Base-by-base conservation (phyloP, 805 yeast species). In the Schwanniomyces occidentalis region DNA sequence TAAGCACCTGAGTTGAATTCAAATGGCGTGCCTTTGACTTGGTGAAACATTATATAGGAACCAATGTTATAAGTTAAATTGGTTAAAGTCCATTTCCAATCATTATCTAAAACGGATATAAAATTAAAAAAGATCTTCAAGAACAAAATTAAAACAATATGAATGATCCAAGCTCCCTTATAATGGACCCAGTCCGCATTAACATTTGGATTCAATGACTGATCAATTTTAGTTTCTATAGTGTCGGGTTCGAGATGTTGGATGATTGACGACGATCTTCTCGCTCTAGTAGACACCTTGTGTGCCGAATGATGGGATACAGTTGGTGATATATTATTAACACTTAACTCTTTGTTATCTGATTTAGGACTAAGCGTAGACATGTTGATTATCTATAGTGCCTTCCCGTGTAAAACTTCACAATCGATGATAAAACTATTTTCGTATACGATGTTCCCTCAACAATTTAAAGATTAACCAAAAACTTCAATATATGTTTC, bases 1-100 rank as follows among this genome's bases (percentile, higher is more conserved):
- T 85, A 93, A 0, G 97, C 98, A 27, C 99, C 99, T 25, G 85
- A 82, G 56, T 90, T 93, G 68, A 91, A 90, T 51, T 93, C 99
- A 56, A 91, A 93, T 0, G 99, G 99, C 2, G 95, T 89, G 24
- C 99, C 99, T 53, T 91, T 93, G 28, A 93, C 87, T 58, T 68
- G 83, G 61, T 91, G 99, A 58, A 91, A 93, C 98, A 91, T 93
- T 42, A 91, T 78, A 58, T 89, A 93, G 1, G 95, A 82, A 4
- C 97, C 98, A 45, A 85, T 77, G 36, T 85, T 91, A 58, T 91
- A 91, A 5, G 95, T 82, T 32, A 84, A 75, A 56, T 91, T 93
- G 5, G 98, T 91, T 46, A 93, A 63, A 2, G 98, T 87, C 99
- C 99, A 91, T 40, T 85, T 76, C 73, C 89, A 75, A 58, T 90